Base-by-base conservation (phyloP, 1,139 yeast genomes). In the Torulaspora globosa region DNA sequence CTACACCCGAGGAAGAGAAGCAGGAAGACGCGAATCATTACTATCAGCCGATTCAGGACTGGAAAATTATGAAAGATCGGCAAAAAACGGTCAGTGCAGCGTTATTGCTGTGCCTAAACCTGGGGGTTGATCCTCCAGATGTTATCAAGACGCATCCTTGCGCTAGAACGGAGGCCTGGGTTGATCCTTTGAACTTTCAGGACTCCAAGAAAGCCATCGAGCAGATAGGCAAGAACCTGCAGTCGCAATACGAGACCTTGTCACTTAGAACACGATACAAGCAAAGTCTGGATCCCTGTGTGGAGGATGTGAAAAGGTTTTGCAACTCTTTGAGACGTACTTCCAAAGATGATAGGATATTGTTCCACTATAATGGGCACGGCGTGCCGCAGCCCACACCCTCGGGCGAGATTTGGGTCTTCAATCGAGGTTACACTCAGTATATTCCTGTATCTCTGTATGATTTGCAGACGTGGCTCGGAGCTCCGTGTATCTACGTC, bases 321-420 rank as follows among this genome's bases (percentile, higher is more conserved):
- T 90, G 97, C 63, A 85, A 87, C 57, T 84, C 95, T 0, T 70
- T 92, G 52, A 73, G 98, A 56, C 74, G 97, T 47, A 85, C 86
- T 48, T 96, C 97, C 3, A 86, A 92, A 60, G 97, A 92, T 52
- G 90, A 84, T 61, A 75, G 98, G 45, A 84, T 90, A 9, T 66
- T 92, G 44, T 92, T 92, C 66, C 98, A 94, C 64, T 92, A 94
- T 65, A 92, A 92, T 60, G 99, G 99, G 3, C 99, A 92, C 62
- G 99, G 99, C 14, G 99, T 92, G 2, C 99, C 99, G 0, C 89
- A 89, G 55, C 98, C 99, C 0, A 94, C 98, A 0, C 80, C 89
- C 24, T 81, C 90, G 44, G 99, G 99, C n/a, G 99, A 92, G 62
- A 88, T 92, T 18, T 92, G 99, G 99, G 97, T 94, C 12, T 92